Base-by-base conservation (phyloP, 805 yeast species). In the Maudiozyma bulderi region DNA sequence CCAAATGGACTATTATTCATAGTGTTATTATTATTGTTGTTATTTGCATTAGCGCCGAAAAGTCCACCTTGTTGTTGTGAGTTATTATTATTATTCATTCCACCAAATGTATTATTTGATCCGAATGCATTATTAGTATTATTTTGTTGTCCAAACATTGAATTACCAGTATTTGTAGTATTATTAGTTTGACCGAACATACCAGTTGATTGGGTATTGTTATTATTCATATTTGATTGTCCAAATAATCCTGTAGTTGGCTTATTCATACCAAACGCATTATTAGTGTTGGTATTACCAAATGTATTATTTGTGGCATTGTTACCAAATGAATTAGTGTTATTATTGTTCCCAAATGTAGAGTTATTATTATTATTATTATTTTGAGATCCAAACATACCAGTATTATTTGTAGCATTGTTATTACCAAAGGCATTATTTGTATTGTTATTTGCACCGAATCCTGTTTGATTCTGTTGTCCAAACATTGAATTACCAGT, bases 231-330 rank as follows among this genome's bases (percentile, higher is more conserved):
- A 15, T n/a, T 42, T 15, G 13, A 30, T 30, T 42, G 44, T 6
- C 44, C 44, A 42, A 42, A 42, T 26, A 42, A 9, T n/a, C 69
- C 55, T 2, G 58, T 47, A 7, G 53, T 43, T 5, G 58, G 57
- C 44, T 57, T 61, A 46, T 59, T 58, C 46, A 59, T 49, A 29
- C 74, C 69, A 54, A 76, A 75, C n/a, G 48, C 45, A 42, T 44
- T 52, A 39, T 45, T 50, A 30, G 45, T 49, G 29, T 7, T 14
- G 35, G 4, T 31, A 35, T 42, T 42, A 32, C 42, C 42, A 15
- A 37, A 37, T 8, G 55, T 47, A 44, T 56, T 53, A 44, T 42
- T 50, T 10, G 48, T 44, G 37, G 45, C 50, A 46, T 56, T 61
- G 31, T 50, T 56, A 68, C 50, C 73, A 70, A 45, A 62, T 41